Evolutionary conservation across 2,329 filamentous ascomycete species (phyloP).

Genomic region (Rhinocladiella similis): DNA sequence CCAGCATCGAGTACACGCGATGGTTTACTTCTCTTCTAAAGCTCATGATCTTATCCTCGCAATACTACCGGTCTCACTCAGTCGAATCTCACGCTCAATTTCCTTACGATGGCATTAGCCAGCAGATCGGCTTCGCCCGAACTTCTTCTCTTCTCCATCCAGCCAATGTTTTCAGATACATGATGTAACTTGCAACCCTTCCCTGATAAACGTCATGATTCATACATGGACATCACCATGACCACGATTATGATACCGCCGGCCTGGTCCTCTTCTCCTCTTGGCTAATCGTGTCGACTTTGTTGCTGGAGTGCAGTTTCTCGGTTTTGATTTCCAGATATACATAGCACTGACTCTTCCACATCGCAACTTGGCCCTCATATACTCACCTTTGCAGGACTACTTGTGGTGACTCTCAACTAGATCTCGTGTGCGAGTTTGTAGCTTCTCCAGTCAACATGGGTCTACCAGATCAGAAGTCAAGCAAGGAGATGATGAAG

Average conservation of each 20-base stretch:
- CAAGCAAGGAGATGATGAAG: slow-evolving; percentile 27
- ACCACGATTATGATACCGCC: background rate
- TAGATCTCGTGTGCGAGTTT: background rate
- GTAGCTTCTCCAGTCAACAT: slow-evolving; percentile 4
- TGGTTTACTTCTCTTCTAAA: too few relatives aligned
- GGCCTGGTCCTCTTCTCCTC: background rate
- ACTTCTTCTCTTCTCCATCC: background rate
- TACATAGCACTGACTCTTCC: background rate
- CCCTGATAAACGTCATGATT: background rate
- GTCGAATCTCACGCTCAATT: too few relatives aligned
- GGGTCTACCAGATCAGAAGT: slow-evolving; percentile 11
- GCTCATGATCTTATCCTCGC: too few relatives aligned
- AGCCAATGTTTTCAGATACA: background rate
- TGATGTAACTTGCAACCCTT: background rate
- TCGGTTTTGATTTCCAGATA: background rate
- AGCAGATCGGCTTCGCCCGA: background rate
- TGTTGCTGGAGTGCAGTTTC: background rate
- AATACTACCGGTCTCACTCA: too few relatives aligned
- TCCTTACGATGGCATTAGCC: too few relatives aligned
- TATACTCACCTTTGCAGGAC: background rate
- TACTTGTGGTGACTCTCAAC: background rate
- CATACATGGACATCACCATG: background rate
- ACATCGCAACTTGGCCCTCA: background rate
- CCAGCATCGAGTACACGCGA: too few relatives aligned
- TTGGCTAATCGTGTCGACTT: background rate